Evolutionary conservation across 805 yeast genomes (phyloP), one percentile per base, ranked within the genome.

Genomic region (Lipomyces spencermartinsiae): DNA sequence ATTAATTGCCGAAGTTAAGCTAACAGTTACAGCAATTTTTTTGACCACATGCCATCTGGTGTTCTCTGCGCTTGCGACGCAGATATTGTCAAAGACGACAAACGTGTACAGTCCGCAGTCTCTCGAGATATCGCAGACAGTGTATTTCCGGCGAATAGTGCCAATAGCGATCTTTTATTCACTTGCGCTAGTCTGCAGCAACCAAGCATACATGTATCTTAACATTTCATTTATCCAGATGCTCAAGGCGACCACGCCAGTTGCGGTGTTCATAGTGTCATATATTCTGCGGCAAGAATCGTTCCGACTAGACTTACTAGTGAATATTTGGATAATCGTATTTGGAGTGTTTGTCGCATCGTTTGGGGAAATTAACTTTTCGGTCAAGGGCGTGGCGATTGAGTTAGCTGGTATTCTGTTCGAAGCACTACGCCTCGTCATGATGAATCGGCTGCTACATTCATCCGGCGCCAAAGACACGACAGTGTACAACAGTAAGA

Each of bases 221-320:
- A 72, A 74, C 51, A 74, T 73, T n/a, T 66, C 75, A 31, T 73
- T 73, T 65, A 73, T 73, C 39, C 75, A 73, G 65, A 73, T 73
- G 75, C 68, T 73, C 14, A 73, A 73, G 59, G 75, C 75, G 9
- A 73, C 74, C 19, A 70, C 73, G 25, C 75, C 75, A 10, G 75
- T 73, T 16, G 73, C 71, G 10, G 74, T 73, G 33, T 71, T 73
- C 53, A 31, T 73, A 33, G 54, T 72, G 31, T 72, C 75, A 9
- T 73, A 71, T 64, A 37, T 59, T n/a, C 55, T 73, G 22, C 63
- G 72, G 33, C 61, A 65, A 31, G 74, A 73, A 55, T 34, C 66
- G 10, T 73, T 71, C 65, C 68, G 72, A 16, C 33, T 67, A 7
- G 67, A 68, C 53, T 65, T 66, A 8, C 60, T 73, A 53, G 56